Evolutionary conservation across 2,329 filamentous ascomycete species (phyloP), one percentile per base, ranked within the genome.

Genomic region (Botrytis deweyae): DNA sequence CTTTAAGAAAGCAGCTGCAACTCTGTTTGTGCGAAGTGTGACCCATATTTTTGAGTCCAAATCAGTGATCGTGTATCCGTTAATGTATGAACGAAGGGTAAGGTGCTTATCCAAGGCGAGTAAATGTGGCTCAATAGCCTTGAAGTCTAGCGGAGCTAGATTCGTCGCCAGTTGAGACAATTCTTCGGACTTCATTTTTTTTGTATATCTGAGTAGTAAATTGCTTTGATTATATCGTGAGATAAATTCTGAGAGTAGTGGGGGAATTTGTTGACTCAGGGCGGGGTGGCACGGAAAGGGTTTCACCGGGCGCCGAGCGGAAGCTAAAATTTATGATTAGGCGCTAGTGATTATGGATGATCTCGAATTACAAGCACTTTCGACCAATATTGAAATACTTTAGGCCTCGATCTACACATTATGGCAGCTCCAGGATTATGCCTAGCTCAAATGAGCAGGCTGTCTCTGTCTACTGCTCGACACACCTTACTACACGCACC

Each of bases 81-180:
- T 89, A 77, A 98, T 87, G 84, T 96, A 96, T 22, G 93, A 93
- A 79, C 95, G 91, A 46, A 98, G 89, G 6, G 91, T 93, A 75
- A 98, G 88, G 85, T 97, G 92, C 82, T 93, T 93, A 83, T 98
- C 94, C 76, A 98, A 90, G 78, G 92, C 90, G 79, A 88, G 86
- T 72, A 97, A 88, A 74, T 90, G 87, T 40, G 89, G 88, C 81
- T 96, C 93, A 77, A 95, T 90, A 74, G 91, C 86, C 84, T 96
- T 97, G 85, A 97, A 96, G 83, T 97, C 93, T 72, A 88, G 84
- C 58, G 86, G 86, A 74, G 84, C 83, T 75, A 90, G 84, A 78
- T 85, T 84, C 79, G 83, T 83, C 75, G 86, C 84, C 68, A 90
- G 82, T 73, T 85, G 82, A 75, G 85, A 83, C 77, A 90, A 84